These are phyloP conservation scores for Sequoia sempervirens DNA, from an alignment of 75 land plant species.

Conservation along the genomic window DNA sequence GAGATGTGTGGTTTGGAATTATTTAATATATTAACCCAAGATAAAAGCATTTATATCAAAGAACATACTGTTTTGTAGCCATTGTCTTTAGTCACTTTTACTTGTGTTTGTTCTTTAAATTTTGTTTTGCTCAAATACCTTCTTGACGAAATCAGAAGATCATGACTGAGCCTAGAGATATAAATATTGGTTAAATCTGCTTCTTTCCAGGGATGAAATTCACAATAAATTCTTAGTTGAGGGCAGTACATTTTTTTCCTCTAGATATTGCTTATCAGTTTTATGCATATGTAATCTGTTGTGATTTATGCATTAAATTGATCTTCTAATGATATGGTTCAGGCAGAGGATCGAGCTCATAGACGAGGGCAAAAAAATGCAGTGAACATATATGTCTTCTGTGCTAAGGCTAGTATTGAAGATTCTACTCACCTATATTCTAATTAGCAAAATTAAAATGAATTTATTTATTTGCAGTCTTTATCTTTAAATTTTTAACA, in stretches of 20 bases:
- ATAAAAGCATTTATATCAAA: background rate
- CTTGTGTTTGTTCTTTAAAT: background rate
- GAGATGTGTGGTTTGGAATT: background rate
- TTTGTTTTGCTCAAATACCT: background rate
- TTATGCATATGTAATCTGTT: background rate
- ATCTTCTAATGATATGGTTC: conserved; percentile 2
- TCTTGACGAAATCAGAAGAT: background rate
- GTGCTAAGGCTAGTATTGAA: conserved; percentile 67
- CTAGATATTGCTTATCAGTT: background rate
- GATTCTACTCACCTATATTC: background rate
- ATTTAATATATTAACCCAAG: background rate
- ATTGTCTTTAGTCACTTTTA: background rate
- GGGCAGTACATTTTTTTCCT: background rate
- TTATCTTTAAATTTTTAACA: background rate
- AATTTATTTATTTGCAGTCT: background rate
- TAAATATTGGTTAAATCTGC: no score
- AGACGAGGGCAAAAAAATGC: conserved; percentile 87
- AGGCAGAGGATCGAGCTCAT: conserved; percentile 99
- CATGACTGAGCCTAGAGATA: background rate
- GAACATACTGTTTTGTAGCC: background rate
- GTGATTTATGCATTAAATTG: background rate
- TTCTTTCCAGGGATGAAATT: background rate
- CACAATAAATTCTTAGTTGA: background rate
- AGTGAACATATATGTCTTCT: conserved; percentile 87
- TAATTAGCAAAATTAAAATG: background rate